Evolutionary conservation across 371 early-diverging fungal species (phyloP).

Genomic region (Apophysomyces elegans): DNA sequence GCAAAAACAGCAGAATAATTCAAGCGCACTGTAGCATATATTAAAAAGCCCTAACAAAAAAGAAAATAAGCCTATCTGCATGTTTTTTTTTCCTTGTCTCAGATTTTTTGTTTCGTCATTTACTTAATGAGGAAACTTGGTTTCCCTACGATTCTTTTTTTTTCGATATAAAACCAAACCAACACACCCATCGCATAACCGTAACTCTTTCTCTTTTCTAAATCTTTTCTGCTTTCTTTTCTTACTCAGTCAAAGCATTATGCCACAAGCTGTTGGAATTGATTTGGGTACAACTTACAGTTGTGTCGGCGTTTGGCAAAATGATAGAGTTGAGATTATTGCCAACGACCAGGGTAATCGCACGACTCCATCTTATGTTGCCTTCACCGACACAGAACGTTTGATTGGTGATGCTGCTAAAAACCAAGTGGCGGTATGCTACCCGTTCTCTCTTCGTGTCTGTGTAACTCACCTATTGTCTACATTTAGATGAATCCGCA

Average conservation of each 20-base stretch:
- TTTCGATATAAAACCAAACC: conserved; percentile 12
- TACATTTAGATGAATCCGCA: conserved; percentile 67
- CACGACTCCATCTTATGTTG: conserved; percentile 98
- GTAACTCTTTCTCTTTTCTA: neutral
- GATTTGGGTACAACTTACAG: conserved; percentile 69
- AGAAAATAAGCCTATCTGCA: neutral
- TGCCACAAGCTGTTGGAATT: conserved; percentile 64
- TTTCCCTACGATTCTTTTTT: conserved; percentile 9
- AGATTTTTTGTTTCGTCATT: conserved; percentile 3
- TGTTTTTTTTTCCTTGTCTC: conserved; percentile 10
- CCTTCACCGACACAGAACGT: conserved; percentile 87
- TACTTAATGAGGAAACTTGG: conserved; percentile 7
- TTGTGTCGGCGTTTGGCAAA: conserved; percentile 73
- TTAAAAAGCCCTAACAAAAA: too few species aligned
- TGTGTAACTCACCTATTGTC: neutral
- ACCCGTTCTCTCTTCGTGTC: neutral
- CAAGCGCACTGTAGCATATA: neutral
- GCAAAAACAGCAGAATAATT: too few species aligned
- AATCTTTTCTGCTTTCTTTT: neutral
- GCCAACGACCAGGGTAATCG: conserved; percentile 96
- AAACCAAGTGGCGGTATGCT: conserved; percentile 70
- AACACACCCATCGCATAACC: conserved; percentile 7
- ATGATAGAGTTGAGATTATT: conserved; percentile 71
- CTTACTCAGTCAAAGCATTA: neutral
- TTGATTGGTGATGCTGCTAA: conserved; percentile 96